These are phyloP conservation scores for Calocybe gangraenosa DNA, from an alignment of 768 basidiomycete genomes.

Conservation along the genomic window DNA sequence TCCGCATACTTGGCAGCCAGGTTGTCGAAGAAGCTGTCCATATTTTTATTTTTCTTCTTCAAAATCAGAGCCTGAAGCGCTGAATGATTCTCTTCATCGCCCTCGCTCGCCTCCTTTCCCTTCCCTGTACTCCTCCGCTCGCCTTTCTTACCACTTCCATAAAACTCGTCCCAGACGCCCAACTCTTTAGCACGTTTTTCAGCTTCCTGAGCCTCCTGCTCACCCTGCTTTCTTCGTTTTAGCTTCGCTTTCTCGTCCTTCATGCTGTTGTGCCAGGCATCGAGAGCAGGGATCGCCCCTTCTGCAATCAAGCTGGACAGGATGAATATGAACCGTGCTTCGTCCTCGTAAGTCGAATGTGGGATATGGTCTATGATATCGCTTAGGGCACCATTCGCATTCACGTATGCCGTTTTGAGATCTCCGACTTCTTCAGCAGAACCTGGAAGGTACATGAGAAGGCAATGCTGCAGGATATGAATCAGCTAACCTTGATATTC, in stretches of 20 bases:
- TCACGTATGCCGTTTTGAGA: slow-evolving; percentile 67
- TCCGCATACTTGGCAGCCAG: slow-evolving; percentile 73
- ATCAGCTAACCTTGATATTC: slow-evolving; percentile 77
- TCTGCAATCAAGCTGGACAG: slow-evolving; percentile 65
- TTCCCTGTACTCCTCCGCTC: slow-evolving; percentile 54
- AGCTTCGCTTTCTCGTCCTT: slow-evolving; percentile 80
- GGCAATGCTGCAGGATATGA: neutral
- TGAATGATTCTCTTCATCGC: slow-evolving; percentile 58
- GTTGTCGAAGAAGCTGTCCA: slow-evolving; percentile 69
- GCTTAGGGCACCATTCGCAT: slow-evolving; percentile 70
- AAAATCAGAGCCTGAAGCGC: slow-evolving; percentile 78
- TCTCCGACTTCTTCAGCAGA: slow-evolving; percentile 84
- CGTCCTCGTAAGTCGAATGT: slow-evolving; percentile 81
- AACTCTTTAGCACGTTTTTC: slow-evolving; percentile 81
- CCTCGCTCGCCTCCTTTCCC: slow-evolving; percentile 36
- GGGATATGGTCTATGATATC: slow-evolving; percentile 84
- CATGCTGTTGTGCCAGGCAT: slow-evolving; percentile 64
- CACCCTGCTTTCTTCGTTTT: slow-evolving; percentile 66
- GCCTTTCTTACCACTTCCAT: slow-evolving; percentile 68
- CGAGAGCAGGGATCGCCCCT: slow-evolving; percentile 50
- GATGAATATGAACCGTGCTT: slow-evolving; percentile 70
- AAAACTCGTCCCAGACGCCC: slow-evolving; percentile 94
- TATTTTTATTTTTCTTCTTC: slow-evolving; percentile 63
- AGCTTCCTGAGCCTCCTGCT: slow-evolving; percentile 82
- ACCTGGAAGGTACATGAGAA: slow-evolving; percentile 38